A percentile compares a stretch with the other conserved stretches of the same genome.
Evolutionary conservation across 2,329 filamentous ascomycete genomes (phyloP).

Genomic region (Xylariaceae sp.): DNA sequence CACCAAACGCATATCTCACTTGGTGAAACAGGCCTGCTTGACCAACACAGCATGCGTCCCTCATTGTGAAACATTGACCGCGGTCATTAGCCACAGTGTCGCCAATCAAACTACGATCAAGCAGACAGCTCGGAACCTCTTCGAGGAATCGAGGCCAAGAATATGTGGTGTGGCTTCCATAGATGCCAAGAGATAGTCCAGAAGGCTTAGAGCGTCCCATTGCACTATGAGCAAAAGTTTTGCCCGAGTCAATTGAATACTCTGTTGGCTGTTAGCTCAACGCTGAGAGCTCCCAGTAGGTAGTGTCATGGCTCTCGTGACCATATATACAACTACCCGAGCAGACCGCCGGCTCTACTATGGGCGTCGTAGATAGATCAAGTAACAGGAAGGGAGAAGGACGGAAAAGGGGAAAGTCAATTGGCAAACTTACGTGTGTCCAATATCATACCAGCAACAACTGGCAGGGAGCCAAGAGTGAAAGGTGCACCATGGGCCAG

Average conservation of each 20-base stretch:
- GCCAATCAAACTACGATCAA: conserved; percentile 35
- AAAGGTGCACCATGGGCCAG: conserved; percentile 39
- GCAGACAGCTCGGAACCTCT: conserved; percentile 53
- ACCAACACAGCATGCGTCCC: conserved; percentile 45
- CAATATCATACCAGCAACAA: conserved; percentile 67
- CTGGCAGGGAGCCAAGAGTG: conserved; percentile 42
- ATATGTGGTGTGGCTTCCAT: conserved; percentile 67
- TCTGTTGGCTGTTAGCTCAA: conserved; percentile 23
- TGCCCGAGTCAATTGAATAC: conserved; percentile 56
- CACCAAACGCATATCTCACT: conserved; percentile 66
- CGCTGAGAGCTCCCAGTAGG: too few relatives aligned
- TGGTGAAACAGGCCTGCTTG: conserved; percentile 71
- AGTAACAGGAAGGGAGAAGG: too few relatives aligned
- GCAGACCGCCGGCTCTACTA: too few relatives aligned
- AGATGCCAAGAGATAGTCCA: conserved; percentile 63
- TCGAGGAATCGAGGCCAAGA: conserved; percentile 68
- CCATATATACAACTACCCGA: too few relatives aligned
- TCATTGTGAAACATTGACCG: conserved; percentile 39
- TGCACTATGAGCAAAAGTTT: conserved; percentile 64
- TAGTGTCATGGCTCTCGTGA: too few relatives aligned
- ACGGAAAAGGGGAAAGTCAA: not conserved
- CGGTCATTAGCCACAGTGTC: conserved; percentile 39
- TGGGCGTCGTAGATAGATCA: too few relatives aligned
- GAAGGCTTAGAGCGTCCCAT: conserved; percentile 49
- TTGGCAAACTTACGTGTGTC: conserved; percentile 44